A percentile compares a stretch with the other conserved stretches of the same genome.
phyloP scores from a whole-genome alignment of 495 filamentous ascomycete species.

The Neurospora pannonica region DNA sequence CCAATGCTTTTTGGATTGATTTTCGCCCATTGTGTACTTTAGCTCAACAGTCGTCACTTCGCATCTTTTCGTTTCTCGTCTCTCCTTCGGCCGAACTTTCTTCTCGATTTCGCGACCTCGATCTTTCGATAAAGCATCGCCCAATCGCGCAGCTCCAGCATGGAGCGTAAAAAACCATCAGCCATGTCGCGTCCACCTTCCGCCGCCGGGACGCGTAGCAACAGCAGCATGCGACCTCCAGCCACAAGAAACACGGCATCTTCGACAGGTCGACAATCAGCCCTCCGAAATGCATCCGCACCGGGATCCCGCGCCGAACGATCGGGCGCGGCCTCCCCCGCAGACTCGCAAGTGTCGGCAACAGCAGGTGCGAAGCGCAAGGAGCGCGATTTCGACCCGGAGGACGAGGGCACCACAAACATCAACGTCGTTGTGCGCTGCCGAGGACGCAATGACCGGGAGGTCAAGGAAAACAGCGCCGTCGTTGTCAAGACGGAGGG shows the following conservation, averaged over 20 bases:
- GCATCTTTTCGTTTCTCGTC: background rate
- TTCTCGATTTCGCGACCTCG: background rate
- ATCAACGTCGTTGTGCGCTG: slow-evolving; percentile 96
- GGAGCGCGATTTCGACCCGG: slow-evolving; percentile 69
- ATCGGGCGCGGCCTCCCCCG: slow-evolving; percentile 50
- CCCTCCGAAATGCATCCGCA: slow-evolving; percentile 10
- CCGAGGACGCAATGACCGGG: slow-evolving; percentile 82
- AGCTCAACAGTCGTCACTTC: background rate
- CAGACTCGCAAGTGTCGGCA: slow-evolving; percentile 49
- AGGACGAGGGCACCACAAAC: slow-evolving; percentile 67
- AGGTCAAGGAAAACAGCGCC: slow-evolving; percentile 84
- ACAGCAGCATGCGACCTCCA: slow-evolving; percentile 22
- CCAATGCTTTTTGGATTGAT: background rate
- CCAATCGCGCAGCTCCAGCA: slow-evolving; percentile 10
- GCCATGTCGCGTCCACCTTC: slow-evolving; percentile 11
- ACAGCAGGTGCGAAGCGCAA: slow-evolving; percentile 61
- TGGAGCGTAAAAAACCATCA: slow-evolving; percentile 25
- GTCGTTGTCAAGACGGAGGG: slow-evolving; percentile 85
- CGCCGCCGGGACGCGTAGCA: slow-evolving; percentile 12
- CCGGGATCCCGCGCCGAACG: slow-evolving; percentile 27
- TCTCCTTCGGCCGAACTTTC: background rate
- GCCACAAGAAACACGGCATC: slow-evolving; percentile 5
- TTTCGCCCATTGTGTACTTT: background rate
- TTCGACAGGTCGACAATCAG: slow-evolving; percentile 3
- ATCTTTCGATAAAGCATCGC: background rate